Base-by-base conservation (phyloP, 2,329 filamentous ascomycete species). In the Xylaria hypoxylon region DNA sequence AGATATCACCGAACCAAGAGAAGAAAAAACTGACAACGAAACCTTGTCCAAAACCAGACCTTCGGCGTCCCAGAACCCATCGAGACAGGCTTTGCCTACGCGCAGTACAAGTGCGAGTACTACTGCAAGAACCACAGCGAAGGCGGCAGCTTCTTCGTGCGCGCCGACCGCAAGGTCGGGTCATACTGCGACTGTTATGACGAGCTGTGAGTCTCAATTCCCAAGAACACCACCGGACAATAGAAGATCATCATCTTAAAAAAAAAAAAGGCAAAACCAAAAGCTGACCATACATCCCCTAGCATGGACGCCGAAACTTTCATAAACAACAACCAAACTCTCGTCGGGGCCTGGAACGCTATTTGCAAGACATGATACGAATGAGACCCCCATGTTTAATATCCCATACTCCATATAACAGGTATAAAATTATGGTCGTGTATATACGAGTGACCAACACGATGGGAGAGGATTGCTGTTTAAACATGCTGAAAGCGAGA, bases 71-170 rank as follows among this genome's bases (percentile, higher is more conserved):
- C 74, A 0, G 13, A 26, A 3, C 75, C 75, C 22, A 38, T 72
- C 58, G 74, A 74, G 50, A 69, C 74, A 8, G 74, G 74, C 57
- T 77, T 77, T 65, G 76, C 75, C 42, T 77, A 74, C 65, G 71
- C 73, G 2, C 74, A 76, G 64, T 77, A 73, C 75, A 77, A 77
- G 71, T 77, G 76, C 71, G 75, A 77, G 69, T 77, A 74, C 69
- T 75, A 73, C 68, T 77, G 76, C 72, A 65, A 72, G 48, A 70
- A 71, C 57, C 45, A 59, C n/a, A 64, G 64, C 40, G 28, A 38
- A 11, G 70, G 72, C 55, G 71, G 68, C 8, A 73, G 73, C 56
- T 77, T 77, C 72, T 77, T 75, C 70, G 75, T 76, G 22, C 71
- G 67, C 17, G 59, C 40, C 10, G 64, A 56, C 17, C 59, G 38